These are phyloP conservation scores for Gracilaria vermiculophylla DNA, from an alignment of 23 red algal species.

Conservation along the genomic window DNA sequence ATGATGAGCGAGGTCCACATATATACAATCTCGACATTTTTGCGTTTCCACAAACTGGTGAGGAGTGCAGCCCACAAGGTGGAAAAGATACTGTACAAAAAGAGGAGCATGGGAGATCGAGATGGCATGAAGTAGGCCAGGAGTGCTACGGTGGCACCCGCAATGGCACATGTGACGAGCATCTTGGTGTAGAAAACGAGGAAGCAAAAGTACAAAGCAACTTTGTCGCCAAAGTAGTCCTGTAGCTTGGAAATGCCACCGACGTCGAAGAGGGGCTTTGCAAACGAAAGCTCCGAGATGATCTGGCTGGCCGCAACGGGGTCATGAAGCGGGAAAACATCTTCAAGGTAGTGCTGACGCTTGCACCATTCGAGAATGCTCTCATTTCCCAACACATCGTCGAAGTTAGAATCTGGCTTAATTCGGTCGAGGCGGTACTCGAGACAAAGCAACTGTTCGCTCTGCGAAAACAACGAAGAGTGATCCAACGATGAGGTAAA, in stretches of 20 bases:
- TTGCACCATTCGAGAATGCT: constrained; percentile 85
- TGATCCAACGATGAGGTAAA: constrained; percentile 10
- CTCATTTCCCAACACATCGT: constrained; percentile 75
- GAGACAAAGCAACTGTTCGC: constrained; percentile 65
- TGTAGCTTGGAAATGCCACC: constrained; percentile 65
- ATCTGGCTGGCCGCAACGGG: constrained; percentile 29
- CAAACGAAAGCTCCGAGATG: constrained; percentile 35
- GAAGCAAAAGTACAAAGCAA: constrained; percentile 86
- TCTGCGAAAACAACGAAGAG: constrained; percentile 45
- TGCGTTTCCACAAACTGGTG: constrained; percentile 74
- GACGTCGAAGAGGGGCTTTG: constrained; percentile 41
- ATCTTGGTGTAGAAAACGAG: constrained; percentile 71
- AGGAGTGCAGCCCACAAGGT: constrained; percentile 65
- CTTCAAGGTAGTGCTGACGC: constrained; percentile 70
- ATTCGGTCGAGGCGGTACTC: constrained; percentile 69
- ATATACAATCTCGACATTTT: constrained; percentile 77
- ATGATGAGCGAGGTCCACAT: constrained; percentile 78
- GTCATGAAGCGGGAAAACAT: constrained; percentile 87
- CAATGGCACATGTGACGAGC: constrained; percentile 58
- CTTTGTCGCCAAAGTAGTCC: constrained; percentile 87
- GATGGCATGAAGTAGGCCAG: constrained; percentile 14
- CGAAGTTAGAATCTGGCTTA: constrained; percentile 58
- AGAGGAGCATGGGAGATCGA: constrained; percentile 29
- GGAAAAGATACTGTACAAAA: constrained; percentile 73
- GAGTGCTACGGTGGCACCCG: constrained; percentile 24